Evolutionary conservation across 2,329 filamentous ascomycete species (phyloP), one percentile per base, ranked within the genome.

Genomic region (Teratosphaeria viscida): DNA sequence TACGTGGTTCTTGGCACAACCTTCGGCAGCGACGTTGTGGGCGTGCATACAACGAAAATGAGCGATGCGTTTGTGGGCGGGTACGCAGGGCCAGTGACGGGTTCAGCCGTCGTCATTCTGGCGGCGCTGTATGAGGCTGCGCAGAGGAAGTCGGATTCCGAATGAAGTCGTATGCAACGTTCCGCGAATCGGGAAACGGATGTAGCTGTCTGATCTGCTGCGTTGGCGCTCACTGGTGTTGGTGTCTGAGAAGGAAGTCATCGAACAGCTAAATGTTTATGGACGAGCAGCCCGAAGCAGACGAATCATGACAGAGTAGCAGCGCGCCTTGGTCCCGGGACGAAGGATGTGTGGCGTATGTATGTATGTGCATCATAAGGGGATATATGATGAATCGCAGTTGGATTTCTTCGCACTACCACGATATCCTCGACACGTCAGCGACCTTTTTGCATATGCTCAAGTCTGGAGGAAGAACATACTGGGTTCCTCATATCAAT

Each of bases 91-190:
- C 77, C 90, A 55, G 72, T 92, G 55, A 83, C 86, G 37, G 87
- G 87, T 55, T 79, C 85, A 6, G 82, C 81, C 58, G 84, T 92
- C 64, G 87, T 86, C 4, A 82, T 82, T 26, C 69, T 92, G 32
- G 79, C 85, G 55, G 87, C 86, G 64, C 75, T 94, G 63, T 94
- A 92, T 73, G 89, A 92, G 64, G 89, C 88, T 47, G 85, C 89
- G 27, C 75, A 92, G 70, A 86, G 82, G 76, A 64, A 63, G 57
- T 60, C 23, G 52, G 52, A 19, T 5, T 39, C 34, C 1, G 3
- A 14, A 11, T 39, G 8, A 3, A 39, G 35, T 4, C 1, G 1
- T 39, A 23, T 23, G 23, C 23, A 23, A 23, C 23, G 35, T 3
- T 6, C 16, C 1, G 4, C 12, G 5, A 14, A 43, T 43, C 11